Percentiles rank a stretch among this genome's conserved stretches.
Evolutionary conservation across 2,329 filamentous ascomycete genomes (phyloP).

Genomic region (Metarhizium humberi): DNA sequence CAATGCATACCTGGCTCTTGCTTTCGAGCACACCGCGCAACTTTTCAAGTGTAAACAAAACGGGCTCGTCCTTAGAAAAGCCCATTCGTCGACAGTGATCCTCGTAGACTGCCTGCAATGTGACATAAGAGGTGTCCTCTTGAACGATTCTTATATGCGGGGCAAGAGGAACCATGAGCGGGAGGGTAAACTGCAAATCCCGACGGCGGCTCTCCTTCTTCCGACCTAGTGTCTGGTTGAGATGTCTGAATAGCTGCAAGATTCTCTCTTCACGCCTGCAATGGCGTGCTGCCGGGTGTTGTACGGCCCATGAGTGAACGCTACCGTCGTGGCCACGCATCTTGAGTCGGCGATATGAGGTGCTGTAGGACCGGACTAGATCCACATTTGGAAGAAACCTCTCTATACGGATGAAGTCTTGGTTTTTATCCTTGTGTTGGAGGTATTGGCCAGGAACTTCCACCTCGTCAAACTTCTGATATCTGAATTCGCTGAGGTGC

Average conservation of each 20-base stretch:
- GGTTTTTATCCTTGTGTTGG: slow-evolving; percentile 97
- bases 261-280: slow-evolving; percentile 93
- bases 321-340: slow-evolving; percentile 97
- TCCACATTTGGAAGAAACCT: slow-evolving; percentile 94
- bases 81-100: slow-evolving; percentile 84
- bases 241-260: slow-evolving; percentile 90
- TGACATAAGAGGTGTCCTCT: slow-evolving; percentile 90
- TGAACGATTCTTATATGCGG: slow-evolving; percentile 93
- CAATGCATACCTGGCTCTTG: slow-evolving; percentile 46
- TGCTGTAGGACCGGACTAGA: slow-evolving; percentile 79
- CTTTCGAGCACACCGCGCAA: slow-evolving; percentile 66
- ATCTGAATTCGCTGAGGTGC: slow-evolving; percentile 91
- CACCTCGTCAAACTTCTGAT: slow-evolving; percentile 97
- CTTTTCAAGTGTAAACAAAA: slow-evolving; percentile 93
- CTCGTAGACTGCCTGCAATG: slow-evolving; percentile 89
- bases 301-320: slow-evolving; percentile 91
- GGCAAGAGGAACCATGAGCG: slow-evolving; percentile 89
- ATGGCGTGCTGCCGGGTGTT: slow-evolving; percentile 87
- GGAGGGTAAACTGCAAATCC: slow-evolving; percentile 92
- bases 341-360: slow-evolving; percentile 85
- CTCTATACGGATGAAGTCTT: slow-evolving; percentile 95
- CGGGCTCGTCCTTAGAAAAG: slow-evolving; percentile 89
- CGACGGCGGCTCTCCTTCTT: slow-evolving; percentile 91
- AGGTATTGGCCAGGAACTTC: slow-evolving; percentile 96
- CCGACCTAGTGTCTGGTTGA: slow-evolving; percentile 85